A percentile compares a stretch with the other conserved stretches of the same genome.
Evolutionary conservation across 306 rosid species (phyloP).

Genomic region (Begonia loranthoides): DNA sequence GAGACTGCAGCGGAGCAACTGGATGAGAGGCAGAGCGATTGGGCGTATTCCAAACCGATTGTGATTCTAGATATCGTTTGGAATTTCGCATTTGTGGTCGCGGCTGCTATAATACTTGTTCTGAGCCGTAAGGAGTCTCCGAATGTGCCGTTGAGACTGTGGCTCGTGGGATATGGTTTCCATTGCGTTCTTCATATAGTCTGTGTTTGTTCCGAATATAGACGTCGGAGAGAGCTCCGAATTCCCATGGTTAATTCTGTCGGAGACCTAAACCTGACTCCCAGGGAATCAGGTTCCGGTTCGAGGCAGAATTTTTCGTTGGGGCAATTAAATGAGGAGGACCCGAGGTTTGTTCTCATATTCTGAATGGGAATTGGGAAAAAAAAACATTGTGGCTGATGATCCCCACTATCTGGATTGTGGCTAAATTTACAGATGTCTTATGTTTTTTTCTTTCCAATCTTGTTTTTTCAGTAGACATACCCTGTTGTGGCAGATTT

Average conservation of each 20-base stretch:
- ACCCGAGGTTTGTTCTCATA: slow-evolving; percentile 28
- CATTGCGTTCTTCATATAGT: slow-evolving; percentile 73
- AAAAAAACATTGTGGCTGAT: too few species aligned
- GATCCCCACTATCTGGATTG: too few species aligned
- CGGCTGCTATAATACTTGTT: slow-evolving; percentile 34
- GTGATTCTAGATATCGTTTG: slow-evolving; percentile 47
- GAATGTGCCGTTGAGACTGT: slow-evolving; percentile 50
- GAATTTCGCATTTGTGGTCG: slow-evolving; percentile 41
- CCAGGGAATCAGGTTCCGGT: slow-evolving; percentile 31
- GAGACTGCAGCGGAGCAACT: slow-evolving; percentile 76
- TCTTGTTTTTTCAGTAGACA: too few species aligned
- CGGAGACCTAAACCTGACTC: slow-evolving; percentile 28
- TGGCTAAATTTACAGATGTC: too few species aligned
- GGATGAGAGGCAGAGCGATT: slow-evolving; percentile 64
- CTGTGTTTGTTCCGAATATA: slow-evolving; percentile 65
- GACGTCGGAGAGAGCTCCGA: slow-evolving; percentile 33
- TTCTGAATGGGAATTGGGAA: too few species aligned
- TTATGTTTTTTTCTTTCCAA: too few species aligned
- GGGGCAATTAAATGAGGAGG: slow-evolving; percentile 43
- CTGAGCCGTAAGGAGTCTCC: slow-evolving; percentile 45
- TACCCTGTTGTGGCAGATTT: too few species aligned
- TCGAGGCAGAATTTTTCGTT: slow-evolving; percentile 34
- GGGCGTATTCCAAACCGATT: slow-evolving; percentile 60
- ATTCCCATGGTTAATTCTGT: slow-evolving; percentile 6
- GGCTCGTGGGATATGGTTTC: slow-evolving; percentile 66